Percentiles rank a stretch among this genome's conserved stretches.
phyloP scores from a whole-genome alignment of 768 basidiomycete species.

The Pluteus cervinus region DNA sequence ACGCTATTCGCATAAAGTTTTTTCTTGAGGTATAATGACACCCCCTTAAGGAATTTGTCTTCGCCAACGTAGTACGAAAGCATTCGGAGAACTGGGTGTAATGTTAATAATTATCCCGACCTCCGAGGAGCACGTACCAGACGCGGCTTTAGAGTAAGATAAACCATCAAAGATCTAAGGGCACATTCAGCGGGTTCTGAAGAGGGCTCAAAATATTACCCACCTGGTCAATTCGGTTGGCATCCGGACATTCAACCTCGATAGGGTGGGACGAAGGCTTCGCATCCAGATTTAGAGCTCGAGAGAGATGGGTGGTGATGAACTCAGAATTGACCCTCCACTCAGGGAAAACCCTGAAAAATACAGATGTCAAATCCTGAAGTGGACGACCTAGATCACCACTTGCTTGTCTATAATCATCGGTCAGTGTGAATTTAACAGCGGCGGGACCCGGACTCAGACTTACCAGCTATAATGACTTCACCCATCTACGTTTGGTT shows the following conservation, averaged over 20 bases:
- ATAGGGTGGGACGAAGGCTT: constrained; percentile 89
- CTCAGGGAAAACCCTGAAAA: constrained; percentile 64
- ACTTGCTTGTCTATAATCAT: constrained; percentile 50
- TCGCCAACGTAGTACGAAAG: constrained; percentile 84
- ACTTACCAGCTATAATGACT: constrained; percentile 69
- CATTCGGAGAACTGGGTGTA: constrained; percentile 79
- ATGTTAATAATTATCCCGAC: too few relatives aligned
- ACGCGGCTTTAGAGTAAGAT: constrained; percentile 81
- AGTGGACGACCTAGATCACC: not conserved
- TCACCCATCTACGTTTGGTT: constrained; percentile 64
- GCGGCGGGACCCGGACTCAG: too few relatives aligned
- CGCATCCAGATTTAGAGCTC: constrained; percentile 79
- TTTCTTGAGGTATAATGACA: constrained; percentile 88
- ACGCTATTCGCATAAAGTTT: constrained; percentile 81
- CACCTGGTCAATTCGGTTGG: constrained; percentile 77
- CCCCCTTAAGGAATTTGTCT: constrained; percentile 80
- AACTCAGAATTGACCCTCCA: constrained; percentile 84
- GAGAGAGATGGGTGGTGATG: constrained; percentile 67
- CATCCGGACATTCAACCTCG: constrained; percentile 85
- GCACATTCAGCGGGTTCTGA: not conserved
- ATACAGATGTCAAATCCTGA: not conserved
- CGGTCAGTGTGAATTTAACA: too few relatives aligned
- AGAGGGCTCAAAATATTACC: not conserved
- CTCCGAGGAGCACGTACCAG: too few relatives aligned
- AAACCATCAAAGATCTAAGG: constrained; percentile 86